Evolutionary conservation across 805 yeast genomes (phyloP), one percentile per base, ranked within the genome.

Genomic region (Candida orba): DNA sequence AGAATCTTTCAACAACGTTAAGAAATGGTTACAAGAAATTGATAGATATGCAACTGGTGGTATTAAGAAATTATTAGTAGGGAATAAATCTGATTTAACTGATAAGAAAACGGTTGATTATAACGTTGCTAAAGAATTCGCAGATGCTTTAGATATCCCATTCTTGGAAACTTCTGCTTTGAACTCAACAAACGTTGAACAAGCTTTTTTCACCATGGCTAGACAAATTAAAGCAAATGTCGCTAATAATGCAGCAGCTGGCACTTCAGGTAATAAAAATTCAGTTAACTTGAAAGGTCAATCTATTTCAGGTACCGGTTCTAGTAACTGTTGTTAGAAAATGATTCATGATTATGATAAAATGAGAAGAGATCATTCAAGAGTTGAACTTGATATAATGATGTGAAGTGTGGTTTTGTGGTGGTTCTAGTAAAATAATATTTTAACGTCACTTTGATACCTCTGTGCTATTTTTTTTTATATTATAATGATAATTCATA

Each of bases 11-110:
- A 87, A 88, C 68, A 89, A 93, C 64, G 97, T 91, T 57, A 90
- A 89, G 70, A 96, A 89, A 70, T 91, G 99, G 99, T 75, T 91
- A 66, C 97, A 90, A 71, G 99, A 91, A 68, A 93, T 91, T 61
- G 99, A 91, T 69, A 82, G 98, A 60, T 91, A 90, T 67, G 99
- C 98, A 42, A 91, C 97, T 17, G 95, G 95, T 50, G 96, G 96
- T 35, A 98, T 91, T 37, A 84, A 87, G 82, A 91, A 91, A 72
- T 74, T 91, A 63, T 75, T 91, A 53, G 98, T 91, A 40, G 99
- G 99, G 58, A 91, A 91, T 73, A 91, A 91, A 73, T 89, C 95
- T 47, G 99, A 91, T 69, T 73, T 93, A 65, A 75, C 84, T 41
- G 96, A 89, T 62, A 88, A 90, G 73, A 86, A 90, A 71, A 90